Evolutionary conservation across 1,284 basidiomycete species (phyloP).

Genomic region (Ustanciosporium gigantosporum): DNA sequence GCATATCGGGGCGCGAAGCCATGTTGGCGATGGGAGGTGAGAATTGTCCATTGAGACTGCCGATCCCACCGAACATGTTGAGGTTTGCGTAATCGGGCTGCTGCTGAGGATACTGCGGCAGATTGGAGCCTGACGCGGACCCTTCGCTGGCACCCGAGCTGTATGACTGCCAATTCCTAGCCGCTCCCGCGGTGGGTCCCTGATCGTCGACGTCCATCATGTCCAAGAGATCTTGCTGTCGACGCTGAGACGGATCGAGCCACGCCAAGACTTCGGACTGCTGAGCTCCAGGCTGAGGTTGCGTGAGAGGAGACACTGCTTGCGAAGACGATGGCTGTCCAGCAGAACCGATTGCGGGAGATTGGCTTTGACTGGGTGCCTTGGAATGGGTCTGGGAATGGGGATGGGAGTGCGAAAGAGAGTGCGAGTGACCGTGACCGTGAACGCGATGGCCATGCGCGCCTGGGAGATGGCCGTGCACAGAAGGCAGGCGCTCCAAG

Average conservation of each 20-base stretch:
- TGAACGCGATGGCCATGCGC: conserved; percentile 23
- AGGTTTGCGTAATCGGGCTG: neutral
- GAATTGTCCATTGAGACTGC: neutral
- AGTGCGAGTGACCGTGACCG: conserved; percentile 13
- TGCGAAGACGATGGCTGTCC: conserved; percentile 13
- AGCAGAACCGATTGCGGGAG: conserved; percentile 18
- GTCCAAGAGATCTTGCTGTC: conserved; percentile 3
- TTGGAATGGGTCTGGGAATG: neutral
- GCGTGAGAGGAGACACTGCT: no score
- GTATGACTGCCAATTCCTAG: conserved; percentile 22
- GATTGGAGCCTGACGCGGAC: conserved; percentile 1
- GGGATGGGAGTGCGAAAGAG: neutral
- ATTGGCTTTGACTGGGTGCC: conserved; percentile 21
- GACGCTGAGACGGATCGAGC: conserved; percentile 14
- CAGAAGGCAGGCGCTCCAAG: conserved; percentile 29
- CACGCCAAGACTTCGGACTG: conserved; percentile 30
- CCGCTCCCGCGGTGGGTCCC: conserved; percentile 1
- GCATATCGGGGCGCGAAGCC: no score
- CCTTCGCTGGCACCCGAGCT: conserved; percentile 23
- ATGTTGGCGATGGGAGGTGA: no score
- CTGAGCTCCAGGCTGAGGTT: neutral
- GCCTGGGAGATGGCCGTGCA: conserved; percentile 32
- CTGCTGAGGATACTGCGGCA: neutral
- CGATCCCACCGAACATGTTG: no score
- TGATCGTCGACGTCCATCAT: conserved; percentile 29